Conservation (phyloP, 306 rosid species). For the Comarum palustre region DNA sequence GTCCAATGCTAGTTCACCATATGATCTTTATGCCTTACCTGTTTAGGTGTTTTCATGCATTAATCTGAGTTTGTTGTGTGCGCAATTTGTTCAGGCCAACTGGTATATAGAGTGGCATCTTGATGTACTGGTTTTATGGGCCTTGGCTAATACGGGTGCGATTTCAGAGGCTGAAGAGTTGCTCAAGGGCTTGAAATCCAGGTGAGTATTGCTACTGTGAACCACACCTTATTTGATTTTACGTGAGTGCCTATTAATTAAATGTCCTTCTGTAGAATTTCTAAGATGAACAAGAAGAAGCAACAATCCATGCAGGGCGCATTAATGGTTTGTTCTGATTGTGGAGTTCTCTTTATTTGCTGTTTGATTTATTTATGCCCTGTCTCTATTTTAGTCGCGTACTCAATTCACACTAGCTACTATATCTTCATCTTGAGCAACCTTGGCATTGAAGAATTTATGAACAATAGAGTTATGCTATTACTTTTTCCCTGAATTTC, state of each 20-base stretch:
- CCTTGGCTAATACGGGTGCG: slow-evolving; percentile 56
- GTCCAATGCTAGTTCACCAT: not conserved
- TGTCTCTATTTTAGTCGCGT: not conserved
- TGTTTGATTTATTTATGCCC: not conserved
- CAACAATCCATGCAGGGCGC: slow-evolving; percentile 56
- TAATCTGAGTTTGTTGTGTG: not conserved
- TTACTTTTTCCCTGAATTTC: not conserved
- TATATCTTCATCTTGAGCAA: not conserved
- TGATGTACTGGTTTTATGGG: slow-evolving; percentile 65
- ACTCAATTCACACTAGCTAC: not conserved
- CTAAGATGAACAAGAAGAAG: slow-evolving; percentile 54
- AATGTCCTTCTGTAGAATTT: slow-evolving; percentile 38
- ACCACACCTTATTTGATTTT: not conserved
- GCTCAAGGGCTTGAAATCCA: slow-evolving; percentile 56
- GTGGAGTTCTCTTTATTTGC: not conserved
- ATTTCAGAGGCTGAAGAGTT: slow-evolving; percentile 59
- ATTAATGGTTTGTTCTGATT: slow-evolving; percentile 49
- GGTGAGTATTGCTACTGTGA: slow-evolving; percentile 40
- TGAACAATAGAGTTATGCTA: slow-evolving; percentile 2
- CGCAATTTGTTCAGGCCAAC: slow-evolving; percentile 45
- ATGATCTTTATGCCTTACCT: not conserved
- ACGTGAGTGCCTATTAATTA: slow-evolving; percentile 8
- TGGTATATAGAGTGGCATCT: slow-evolving; percentile 85
- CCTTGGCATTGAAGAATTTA: not conserved
- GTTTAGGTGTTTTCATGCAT: not conserved